Evolutionary conservation across 73 alveolate species (phyloP), one percentile per base, ranked within the genome.

Genomic region (Symbiodinium natans): DNA sequence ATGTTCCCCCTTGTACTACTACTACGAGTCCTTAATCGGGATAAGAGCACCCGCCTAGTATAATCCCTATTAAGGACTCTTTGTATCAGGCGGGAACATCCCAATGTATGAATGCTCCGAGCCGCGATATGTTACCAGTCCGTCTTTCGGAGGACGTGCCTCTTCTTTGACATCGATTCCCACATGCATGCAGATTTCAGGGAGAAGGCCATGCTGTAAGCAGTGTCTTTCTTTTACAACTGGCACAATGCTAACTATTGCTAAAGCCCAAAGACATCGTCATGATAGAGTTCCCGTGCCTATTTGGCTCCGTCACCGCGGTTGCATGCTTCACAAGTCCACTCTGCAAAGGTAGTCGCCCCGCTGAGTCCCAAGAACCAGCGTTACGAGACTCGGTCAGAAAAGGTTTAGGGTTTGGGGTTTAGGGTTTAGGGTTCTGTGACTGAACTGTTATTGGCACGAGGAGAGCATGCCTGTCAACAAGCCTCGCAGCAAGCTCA

Each of bases 181-280:
- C 86, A 88, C 86, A 88, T 88, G 95, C 75, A 88, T 43, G 68
- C 85, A 5, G 95, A 88, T 43, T 88, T 63, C 48, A 83, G 86
- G n/a, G 75, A 88, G 74, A 88, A 88, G 95, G 95, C 85, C 85
- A 52, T 10, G 74, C 27, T 39, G 15, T 15, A 10, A 54, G 15
- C 27, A 10, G 10, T 52, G 71, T 52, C 27, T 19, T 13, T 10
- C 71, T 13, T 10, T 52, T 13, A 52, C 19, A 19, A 13, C 71
- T 52, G 10, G 27, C 19, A 19, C 46, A 31, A 8, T 39, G 9
- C 27, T 82, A n/a, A n/a, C n/a, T n/a, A n/a, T n/a, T n/a, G n/a
- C n/a, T n/a, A n/a, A n/a, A n/a, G n/a, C n/a, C n/a, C n/a, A n/a
- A n/a, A n/a, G n/a, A n/a, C n/a, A n/a, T n/a, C n/a, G n/a, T n/a